Base-by-base conservation (phyloP, 2,329 filamentous ascomycete species). In the Exophiala dermatitidis region DNA sequence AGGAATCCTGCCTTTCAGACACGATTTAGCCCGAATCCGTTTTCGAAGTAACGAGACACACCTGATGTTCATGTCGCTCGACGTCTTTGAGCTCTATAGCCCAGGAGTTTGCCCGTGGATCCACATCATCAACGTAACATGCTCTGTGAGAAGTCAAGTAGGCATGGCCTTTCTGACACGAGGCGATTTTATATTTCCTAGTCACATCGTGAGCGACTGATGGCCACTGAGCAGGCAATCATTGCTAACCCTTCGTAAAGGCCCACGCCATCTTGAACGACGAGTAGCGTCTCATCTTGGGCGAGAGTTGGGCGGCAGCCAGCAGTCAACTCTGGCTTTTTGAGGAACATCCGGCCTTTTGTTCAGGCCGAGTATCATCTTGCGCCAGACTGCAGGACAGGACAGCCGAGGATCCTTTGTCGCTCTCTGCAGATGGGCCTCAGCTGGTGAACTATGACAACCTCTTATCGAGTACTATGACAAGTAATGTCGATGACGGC, bases 241-340 rank as follows among this genome's bases (percentile, higher is more conserved):
- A 19, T 19, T 19, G 74, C 83, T 73, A 78, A 95, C 90, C 93
- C 93, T 78, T 97, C 89, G 74, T 98, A 98, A 58, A 98, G 78
- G 63, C 93, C 93, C 65, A 98, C 90, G 70, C 89, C 90, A 77
- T 97, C 90, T 75, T 97, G 91, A 54, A 98, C 91, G 73, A 95
- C 97, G 56, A 98, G 80, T 50, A 97, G 78, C 63, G 88, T 86
- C 79, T 98, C 93, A 77, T 96, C 93, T 66, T 89, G 86, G 62
- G 95, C 81, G 69, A 96, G 86, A 57, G 85, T 86, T 65, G 93
- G 93, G 77, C 93, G 87, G 68, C 96, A 81, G 68, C 93, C 93
- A 74, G 91, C 95, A 54, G 93, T 98, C 66, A 98, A 82, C 74
- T 98, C 91, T 70, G 97, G 81, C 65, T 86, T 83, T 79, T 94